Conservation (phyloP, 768 basidiomycete genomes). For the Ramaria rubella region DNA sequence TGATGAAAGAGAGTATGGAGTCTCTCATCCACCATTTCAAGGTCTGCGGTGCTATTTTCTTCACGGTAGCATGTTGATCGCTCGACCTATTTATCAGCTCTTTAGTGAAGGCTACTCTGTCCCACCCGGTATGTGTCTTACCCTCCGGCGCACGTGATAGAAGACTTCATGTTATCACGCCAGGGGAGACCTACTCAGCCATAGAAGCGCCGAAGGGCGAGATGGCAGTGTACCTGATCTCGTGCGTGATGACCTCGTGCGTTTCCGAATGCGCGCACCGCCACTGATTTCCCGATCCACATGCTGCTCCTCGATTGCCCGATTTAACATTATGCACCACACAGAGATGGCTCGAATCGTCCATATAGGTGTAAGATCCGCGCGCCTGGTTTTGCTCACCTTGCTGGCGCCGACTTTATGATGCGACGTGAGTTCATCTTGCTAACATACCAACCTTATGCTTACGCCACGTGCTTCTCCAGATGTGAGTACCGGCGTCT, state of each 20-base stretch:
- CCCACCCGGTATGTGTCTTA: constrained; percentile 53
- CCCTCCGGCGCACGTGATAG: not conserved
- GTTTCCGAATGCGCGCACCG: not conserved
- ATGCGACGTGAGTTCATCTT: constrained; percentile 67
- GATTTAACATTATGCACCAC: not conserved
- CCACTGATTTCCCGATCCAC: not conserved
- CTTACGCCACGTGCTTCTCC: constrained; percentile 13
- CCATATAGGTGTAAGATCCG: constrained; percentile 97
- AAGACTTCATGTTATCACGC: not conserved
- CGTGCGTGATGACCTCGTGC: constrained; percentile 41
- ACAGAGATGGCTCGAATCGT: constrained; percentile 86
- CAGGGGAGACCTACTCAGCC: constrained; percentile 84
- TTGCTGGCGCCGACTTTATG: constrained; percentile 97
- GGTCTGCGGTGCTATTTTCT: constrained; percentile 29
- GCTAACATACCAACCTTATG: not conserved
- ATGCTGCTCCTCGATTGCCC: not conserved
- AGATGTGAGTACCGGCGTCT: constrained; percentile 36
- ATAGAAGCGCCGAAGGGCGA: constrained; percentile 99
- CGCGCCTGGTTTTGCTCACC: constrained; percentile 92
- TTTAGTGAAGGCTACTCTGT: constrained; percentile 97
- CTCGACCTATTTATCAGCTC: constrained; percentile 40
- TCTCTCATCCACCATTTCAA: constrained; percentile 98
- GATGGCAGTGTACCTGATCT: constrained; percentile 98
- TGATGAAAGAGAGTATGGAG: constrained; percentile 99
- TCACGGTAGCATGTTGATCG: not conserved